phyloP scores from a whole-genome alignment of 1,284 basidiomycete genomes.

The Sutorius eximius region DNA sequence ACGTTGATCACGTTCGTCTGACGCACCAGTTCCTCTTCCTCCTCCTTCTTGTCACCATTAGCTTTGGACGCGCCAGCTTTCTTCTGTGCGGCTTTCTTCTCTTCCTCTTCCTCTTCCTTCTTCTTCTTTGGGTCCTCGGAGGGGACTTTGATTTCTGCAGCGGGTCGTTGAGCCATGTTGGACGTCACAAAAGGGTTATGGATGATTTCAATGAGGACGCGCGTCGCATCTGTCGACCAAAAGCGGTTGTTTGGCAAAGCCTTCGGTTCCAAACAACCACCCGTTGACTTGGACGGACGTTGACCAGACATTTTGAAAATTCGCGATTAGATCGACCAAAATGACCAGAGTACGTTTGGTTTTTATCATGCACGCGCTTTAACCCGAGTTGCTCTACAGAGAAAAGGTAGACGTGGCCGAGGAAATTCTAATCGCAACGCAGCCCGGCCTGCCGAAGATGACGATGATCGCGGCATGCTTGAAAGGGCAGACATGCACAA shows the following conservation, averaged over 20 bases:
- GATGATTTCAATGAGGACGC: slow-evolving; percentile 28
- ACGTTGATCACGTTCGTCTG: slow-evolving; percentile 16
- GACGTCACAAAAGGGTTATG: slow-evolving; percentile 9
- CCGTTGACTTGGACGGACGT: not conserved
- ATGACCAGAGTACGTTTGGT: slow-evolving; percentile 22
- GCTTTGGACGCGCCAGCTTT: slow-evolving; percentile 51
- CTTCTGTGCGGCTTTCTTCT: slow-evolving; percentile 39
- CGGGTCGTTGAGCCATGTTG: slow-evolving; percentile 57
- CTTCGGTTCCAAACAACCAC: slow-evolving; percentile 36
- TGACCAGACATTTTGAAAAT: not conserved
- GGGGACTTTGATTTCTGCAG: slow-evolving; percentile 58
- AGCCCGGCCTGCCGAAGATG: slow-evolving; percentile 9
- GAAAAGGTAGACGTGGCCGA: slow-evolving; percentile 12
- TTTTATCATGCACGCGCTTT: not conserved
- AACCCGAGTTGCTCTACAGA: slow-evolving; percentile 4
- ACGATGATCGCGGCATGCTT: slow-evolving; percentile 43
- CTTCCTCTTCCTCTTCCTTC: slow-evolving; percentile 53
- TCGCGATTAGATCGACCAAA: not conserved
- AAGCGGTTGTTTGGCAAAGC: slow-evolving; percentile 35
- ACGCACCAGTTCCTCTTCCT: slow-evolving; percentile 84
- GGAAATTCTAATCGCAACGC: slow-evolving; percentile 6
- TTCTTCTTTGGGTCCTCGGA: slow-evolving; percentile 77
- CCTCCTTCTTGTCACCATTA: slow-evolving; percentile 67
- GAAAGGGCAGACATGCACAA: slow-evolving; percentile 69
- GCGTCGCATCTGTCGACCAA: slow-evolving; percentile 31